A percentile compares a stretch with the other conserved stretches of the same genome.
These are phyloP conservation scores for Cocos nucifera DNA, from an alignment of 176 grass and related monocot genomes.

Conservation along the genomic window DNA sequence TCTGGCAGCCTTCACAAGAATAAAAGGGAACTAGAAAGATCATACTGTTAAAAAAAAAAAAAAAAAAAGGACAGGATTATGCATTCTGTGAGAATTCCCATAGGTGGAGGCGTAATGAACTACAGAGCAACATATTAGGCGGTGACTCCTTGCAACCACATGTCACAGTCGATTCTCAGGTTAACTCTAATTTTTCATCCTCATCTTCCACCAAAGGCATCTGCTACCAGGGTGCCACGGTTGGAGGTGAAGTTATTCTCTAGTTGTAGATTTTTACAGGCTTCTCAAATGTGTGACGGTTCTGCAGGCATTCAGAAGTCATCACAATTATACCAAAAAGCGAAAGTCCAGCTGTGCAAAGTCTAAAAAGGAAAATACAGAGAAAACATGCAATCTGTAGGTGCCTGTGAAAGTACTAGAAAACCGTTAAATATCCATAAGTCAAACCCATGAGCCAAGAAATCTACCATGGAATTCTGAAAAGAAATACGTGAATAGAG, in stretches of 20 bases:
- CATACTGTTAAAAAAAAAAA: too few relatives aligned
- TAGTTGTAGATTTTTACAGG: constrained; percentile 75
- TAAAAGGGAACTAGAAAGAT: neutral
- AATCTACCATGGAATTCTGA: neutral
- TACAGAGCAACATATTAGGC: too few relatives aligned
- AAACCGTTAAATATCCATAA: neutral
- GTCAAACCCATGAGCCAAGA: neutral
- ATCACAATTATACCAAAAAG: neutral
- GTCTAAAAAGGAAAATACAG: neutral
- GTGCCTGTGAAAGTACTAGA: neutral
- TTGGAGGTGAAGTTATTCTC: neutral
- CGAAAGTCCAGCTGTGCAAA: neutral
- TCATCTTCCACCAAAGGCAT: neutral
- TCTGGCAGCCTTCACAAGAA: neutral
- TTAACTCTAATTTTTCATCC: neutral
- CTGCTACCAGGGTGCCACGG: neutral
- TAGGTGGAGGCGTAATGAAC: too few relatives aligned
- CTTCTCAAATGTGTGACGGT: constrained; percentile 64
- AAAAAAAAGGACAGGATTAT: too few relatives aligned
- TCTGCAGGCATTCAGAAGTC: constrained; percentile 22
- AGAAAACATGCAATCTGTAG: neutral
- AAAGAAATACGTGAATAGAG: neutral
- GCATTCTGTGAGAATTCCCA: too few relatives aligned
- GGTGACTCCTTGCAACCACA: too few relatives aligned
- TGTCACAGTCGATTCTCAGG: neutral